Percentiles rank a stretch among this genome's conserved stretches.
Conservation (phyloP, 768 basidiomycete species). For the Boletellus ananas region DNA sequence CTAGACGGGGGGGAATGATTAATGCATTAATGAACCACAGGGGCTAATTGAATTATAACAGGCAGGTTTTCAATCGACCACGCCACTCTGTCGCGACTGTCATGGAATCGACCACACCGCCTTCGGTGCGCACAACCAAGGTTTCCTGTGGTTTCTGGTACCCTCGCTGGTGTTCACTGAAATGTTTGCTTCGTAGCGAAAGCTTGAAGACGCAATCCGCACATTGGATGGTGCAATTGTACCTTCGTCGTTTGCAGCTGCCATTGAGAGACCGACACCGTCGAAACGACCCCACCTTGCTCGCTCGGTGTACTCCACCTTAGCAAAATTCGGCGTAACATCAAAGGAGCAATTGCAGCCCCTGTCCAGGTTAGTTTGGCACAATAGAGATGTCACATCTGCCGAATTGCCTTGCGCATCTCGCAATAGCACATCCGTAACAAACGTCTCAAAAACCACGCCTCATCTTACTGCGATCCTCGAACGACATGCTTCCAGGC, state of each 20-base stretch:
- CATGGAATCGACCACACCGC: slow-evolving; percentile 14
- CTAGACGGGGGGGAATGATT: too few species aligned
- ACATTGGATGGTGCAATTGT: slow-evolving; percentile 62
- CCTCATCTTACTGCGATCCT: slow-evolving; percentile 73
- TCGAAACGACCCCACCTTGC: slow-evolving; percentile 53
- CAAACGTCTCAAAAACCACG: slow-evolving; percentile 49
- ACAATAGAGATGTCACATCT: neutral
- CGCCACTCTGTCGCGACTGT: slow-evolving; percentile 1
- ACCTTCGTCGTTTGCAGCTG: slow-evolving; percentile 28
- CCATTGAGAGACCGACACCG: slow-evolving; percentile 33
- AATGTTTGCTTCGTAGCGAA: slow-evolving; percentile 45
- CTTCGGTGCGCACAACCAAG: slow-evolving; percentile 40
- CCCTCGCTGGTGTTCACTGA: neutral
- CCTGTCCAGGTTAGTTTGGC: slow-evolving; percentile 20
- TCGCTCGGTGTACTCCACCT: slow-evolving; percentile 69
- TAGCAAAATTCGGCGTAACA: slow-evolving; percentile 73
- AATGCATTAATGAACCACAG: neutral
- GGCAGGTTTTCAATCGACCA: neutral
- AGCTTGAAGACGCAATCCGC: slow-evolving; percentile 78
- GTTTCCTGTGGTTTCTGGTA: slow-evolving; percentile 22
- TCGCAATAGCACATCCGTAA: slow-evolving; percentile 6
- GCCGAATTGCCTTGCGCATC: neutral
- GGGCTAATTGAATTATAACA: neutral
- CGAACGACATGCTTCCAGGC: slow-evolving; percentile 55
- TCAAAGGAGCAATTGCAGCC: slow-evolving; percentile 42